Evolutionary conservation across 129 eudicot genomes (phyloP).

Genomic region (Gnaphalium uliginosum): DNA sequence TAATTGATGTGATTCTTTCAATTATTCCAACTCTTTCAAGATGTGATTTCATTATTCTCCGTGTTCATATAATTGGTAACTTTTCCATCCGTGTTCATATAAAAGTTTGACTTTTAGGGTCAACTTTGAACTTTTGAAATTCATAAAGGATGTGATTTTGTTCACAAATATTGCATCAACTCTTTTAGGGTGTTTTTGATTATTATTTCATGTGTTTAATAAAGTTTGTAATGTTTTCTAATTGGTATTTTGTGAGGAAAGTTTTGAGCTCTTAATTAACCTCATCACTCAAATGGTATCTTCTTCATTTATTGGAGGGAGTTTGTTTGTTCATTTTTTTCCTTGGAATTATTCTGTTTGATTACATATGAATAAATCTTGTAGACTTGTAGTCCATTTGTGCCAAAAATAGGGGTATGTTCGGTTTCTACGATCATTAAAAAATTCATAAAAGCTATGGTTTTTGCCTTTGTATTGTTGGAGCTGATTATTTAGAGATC

Average conservation of each 20-base stretch:
- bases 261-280: neutral
- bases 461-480: neutral
- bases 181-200: neutral
- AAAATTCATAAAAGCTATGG: neutral
- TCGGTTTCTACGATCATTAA: neutral
- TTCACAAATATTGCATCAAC: neutral
- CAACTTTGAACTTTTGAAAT: neutral
- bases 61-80: neutral
- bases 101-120: constrained; percentile 15
- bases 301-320: neutral
- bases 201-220: neutral
- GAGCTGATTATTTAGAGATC: neutral
- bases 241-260: neutral
- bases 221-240: neutral
- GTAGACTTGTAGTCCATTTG: neutral
- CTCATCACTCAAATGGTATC: neutral
- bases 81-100: neutral
- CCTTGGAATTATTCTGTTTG: neutral
- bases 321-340: neutral
- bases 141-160: neutral
- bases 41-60: neutral
- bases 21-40: neutral
- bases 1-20: neutral
- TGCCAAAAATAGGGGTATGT: neutral
- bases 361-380: neutral